Percentiles rank a stretch among this genome's conserved stretches.
These are phyloP conservation scores for Knufia fluminis DNA, from an alignment of 2,329 filamentous ascomycete genomes.

Conservation along the genomic window DNA sequence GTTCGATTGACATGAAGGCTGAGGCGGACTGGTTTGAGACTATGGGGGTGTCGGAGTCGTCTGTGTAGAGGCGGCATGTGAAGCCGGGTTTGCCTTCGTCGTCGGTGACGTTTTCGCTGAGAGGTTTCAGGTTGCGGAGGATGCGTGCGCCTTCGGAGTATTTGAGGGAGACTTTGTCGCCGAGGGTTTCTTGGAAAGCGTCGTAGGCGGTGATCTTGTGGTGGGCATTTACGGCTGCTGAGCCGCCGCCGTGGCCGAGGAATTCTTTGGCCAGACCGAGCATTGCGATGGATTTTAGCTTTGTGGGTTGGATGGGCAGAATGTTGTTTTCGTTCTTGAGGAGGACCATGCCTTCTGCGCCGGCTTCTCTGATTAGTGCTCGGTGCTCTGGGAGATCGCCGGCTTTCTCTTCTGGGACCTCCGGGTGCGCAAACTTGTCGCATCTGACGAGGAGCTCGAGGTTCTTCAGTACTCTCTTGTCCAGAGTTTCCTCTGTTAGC, in stretches of 20 bases:
- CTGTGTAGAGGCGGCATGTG: conserved; percentile 18
- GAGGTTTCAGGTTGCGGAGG: conserved; percentile 28
- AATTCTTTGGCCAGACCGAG: conserved; percentile 28
- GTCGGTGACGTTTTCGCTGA: conserved; percentile 25
- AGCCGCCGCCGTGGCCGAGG: conserved; percentile 28
- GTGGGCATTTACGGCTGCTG: conserved; percentile 25
- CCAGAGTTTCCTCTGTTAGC: conserved; percentile 23
- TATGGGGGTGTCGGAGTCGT: conserved; percentile 13
- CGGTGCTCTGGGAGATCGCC: conserved; percentile 16
- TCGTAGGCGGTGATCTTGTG: conserved; percentile 28
- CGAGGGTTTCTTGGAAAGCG: conserved; percentile 20
- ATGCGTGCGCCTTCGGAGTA: conserved; percentile 24
- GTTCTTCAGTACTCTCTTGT: conserved; percentile 27
- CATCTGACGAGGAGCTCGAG: conserved; percentile 26
- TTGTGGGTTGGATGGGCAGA: conserved; percentile 19
- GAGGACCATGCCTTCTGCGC: conserved; percentile 19
- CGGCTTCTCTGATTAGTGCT: conserved; percentile 16
- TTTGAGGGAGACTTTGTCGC: conserved; percentile 10
- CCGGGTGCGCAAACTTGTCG: conserved; percentile 10
- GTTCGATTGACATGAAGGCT: too few species aligned
- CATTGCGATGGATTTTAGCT: conserved; percentile 15
- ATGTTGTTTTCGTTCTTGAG: conserved; percentile 19
- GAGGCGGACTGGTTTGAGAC: conserved; percentile 6
- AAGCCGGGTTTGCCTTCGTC: conserved; percentile 12
- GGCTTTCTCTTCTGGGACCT: conserved; percentile 10